Evolutionary conservation across 352 stramenopile genomes (phyloP).

Genomic region (Globisporangium carolinianum): DNA sequence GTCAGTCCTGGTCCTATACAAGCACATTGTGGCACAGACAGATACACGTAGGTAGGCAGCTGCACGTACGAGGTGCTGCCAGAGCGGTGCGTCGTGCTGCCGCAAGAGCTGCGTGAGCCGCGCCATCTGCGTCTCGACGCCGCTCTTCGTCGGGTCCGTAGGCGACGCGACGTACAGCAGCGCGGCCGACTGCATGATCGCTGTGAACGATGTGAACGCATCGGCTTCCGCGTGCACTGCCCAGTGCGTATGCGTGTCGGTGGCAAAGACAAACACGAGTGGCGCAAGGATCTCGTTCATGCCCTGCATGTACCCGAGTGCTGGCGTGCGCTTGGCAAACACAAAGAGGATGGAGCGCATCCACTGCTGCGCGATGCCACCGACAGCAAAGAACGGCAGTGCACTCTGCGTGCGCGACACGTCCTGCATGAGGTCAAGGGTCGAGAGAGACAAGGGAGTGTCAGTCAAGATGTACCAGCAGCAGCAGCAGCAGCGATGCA

Average conservation of each 20-base stretch:
- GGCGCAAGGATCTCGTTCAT: slow-evolving; percentile 94
- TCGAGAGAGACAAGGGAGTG: not conserved
- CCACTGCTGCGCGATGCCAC: slow-evolving; percentile 46
- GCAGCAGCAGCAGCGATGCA: too few species aligned
- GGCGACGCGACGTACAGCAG: slow-evolving; percentile 37
- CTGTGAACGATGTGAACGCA: slow-evolving; percentile 42
- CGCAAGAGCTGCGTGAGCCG: slow-evolving; percentile 38
- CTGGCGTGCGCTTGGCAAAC: slow-evolving; percentile 67
- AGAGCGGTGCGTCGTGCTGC: slow-evolving; percentile 54
- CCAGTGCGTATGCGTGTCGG: slow-evolving; percentile 29
- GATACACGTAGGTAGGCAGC: not conserved
- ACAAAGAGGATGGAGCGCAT: slow-evolving; percentile 73
- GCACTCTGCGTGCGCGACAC: slow-evolving; percentile 53
- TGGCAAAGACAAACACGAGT: slow-evolving; percentile 72
- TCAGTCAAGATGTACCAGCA: too few species aligned
- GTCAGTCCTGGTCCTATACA: not conserved
- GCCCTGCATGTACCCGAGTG: slow-evolving; percentile 90
- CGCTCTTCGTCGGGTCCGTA: slow-evolving; percentile 36
- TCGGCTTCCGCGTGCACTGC: slow-evolving; percentile 39
- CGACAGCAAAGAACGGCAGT: slow-evolving; percentile 37
- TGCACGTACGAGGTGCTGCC: slow-evolving; percentile 52
- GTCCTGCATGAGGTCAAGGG: slow-evolving; percentile 20
- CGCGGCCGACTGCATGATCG: slow-evolving; percentile 41
- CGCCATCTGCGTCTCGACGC: slow-evolving; percentile 51
- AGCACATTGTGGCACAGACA: not conserved